Evolutionary conservation across 768 basidiomycete genomes (phyloP), one percentile per base, ranked within the genome.

Genomic region (Leccinum truebloodii): DNA sequence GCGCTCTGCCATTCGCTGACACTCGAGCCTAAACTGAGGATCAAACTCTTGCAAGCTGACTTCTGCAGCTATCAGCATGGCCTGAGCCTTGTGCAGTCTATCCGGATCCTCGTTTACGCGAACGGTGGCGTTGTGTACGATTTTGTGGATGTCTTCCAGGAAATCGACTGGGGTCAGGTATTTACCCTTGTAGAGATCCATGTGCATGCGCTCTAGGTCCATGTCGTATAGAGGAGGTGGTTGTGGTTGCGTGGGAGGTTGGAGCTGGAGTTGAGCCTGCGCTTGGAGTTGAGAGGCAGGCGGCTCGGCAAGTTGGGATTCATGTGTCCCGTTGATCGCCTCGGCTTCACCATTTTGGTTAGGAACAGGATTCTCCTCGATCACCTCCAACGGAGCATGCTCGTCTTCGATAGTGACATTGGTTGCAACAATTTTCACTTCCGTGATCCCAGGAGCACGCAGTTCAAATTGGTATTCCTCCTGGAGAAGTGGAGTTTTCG

Each of bases 151-250:
- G 65, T 94, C 91, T 51, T 87, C 84, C 8, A 98, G 82, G 79
- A 99, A 97, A 58, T 92, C 88, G 59, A 88, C 85, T 0, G 93
- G 90, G 0, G 93, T 94, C 30, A 93, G 84, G 71, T 98, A 99
- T 44, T 86, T 85, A 44, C 86, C 86, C 69, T 85, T 88, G 79
- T 92, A 94, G 22, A 99, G 80, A 57, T 92, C 87, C 24, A 80
- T 78, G 66, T 95, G 91, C 85, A 99, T 94, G 63, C 83, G 86
- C 68, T 98, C 97, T 39, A 98, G 80, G 72, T 98, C 95, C 81
- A 98, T 88, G 68, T 95, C 87, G 69, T 85, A 92, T 18, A 95
- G 76, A 8, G 78, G 79, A 9, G 84, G 85, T 16, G 68, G 50
- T 28, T 55, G 72, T 18, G 77, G 77, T 9, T 78, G 77, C 12